phyloP scores from a whole-genome alignment of 441 rosid genomes.

The Erodium chrysanthum region DNA sequence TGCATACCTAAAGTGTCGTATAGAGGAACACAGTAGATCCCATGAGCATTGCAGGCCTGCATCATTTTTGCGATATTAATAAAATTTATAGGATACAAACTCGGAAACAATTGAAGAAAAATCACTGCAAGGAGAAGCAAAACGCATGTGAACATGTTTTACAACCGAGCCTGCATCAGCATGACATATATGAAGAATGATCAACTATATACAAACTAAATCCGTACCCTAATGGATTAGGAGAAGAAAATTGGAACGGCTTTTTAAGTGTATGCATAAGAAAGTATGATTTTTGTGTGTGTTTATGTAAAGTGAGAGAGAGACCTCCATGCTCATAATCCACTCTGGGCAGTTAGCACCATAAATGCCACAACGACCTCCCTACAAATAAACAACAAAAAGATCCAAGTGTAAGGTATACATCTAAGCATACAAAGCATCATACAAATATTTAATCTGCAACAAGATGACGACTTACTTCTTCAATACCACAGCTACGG shows the following conservation, averaged over 20 bases:
- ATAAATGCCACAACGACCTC: constrained; percentile 78
- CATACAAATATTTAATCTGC: neutral
- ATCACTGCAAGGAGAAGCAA: neutral
- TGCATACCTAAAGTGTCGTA: constrained; percentile 84
- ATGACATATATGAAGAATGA: neutral
- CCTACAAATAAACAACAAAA: constrained; percentile 30
- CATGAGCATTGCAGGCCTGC: constrained; percentile 98
- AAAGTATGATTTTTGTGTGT: neutral
- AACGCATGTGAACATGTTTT: neutral
- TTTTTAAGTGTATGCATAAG: neutral
- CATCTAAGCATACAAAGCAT: constrained; percentile 2
- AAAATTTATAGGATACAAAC: constrained; percentile 3
- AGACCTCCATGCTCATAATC: constrained; percentile 97
- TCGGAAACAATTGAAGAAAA: constrained; percentile 6
- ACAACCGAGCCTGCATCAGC: neutral
- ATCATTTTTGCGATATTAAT: constrained; percentile 21
- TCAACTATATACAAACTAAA: neutral
- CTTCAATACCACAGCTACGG: constrained; percentile 62
- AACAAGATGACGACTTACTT: constrained; percentile 31
- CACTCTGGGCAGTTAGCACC: constrained; percentile 84
- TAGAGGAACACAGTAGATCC: constrained; percentile 82
- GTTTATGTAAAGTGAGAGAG: neutral
- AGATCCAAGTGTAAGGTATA: constrained; percentile 1
- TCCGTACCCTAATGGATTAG: neutral
- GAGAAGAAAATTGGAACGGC: neutral